These are phyloP conservation scores for Trichoderma citrinoviride DNA, from an alignment of 2,329 filamentous ascomycete genomes.

Conservation along the genomic window DNA sequence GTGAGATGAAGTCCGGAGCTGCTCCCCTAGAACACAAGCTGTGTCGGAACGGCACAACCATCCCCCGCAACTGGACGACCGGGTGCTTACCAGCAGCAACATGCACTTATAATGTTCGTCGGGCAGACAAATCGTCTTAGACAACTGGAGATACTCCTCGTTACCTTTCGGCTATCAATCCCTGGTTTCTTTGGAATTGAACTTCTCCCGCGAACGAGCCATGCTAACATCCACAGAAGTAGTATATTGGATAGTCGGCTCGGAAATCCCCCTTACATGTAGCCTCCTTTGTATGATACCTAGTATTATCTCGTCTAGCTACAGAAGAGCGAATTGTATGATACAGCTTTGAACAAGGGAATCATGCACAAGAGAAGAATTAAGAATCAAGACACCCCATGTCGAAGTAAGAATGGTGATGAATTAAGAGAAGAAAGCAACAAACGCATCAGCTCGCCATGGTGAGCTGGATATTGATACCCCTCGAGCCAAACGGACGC, in stretches of 20 bases:
- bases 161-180: background rate
- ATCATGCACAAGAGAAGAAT: background rate
- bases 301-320: slow-evolving; percentile 9
- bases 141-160: background rate
- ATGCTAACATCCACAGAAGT: no score
- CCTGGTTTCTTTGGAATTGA: no score
- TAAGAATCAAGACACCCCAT: background rate
- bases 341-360: slow-evolving; percentile 2
- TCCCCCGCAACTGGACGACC: slow-evolving; percentile 26
- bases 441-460: background rate
- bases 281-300: background rate
- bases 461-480: background rate
- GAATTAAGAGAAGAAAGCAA: background rate
- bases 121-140: background rate
- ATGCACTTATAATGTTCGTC: background rate
- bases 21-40: no score
- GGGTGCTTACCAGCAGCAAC: background rate
- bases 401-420: background rate
- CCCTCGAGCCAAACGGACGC: background rate
- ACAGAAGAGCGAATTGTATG: slow-evolving; percentile 2
- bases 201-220: no score
- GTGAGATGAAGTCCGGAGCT: background rate
- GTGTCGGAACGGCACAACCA: slow-evolving; percentile 37
- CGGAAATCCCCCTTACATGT: no score
- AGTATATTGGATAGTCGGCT: background rate